Evolutionary conservation across 2,329 filamentous ascomycete genomes (phyloP), one percentile per base, ranked within the genome.

Genomic region (Onygenales sp.): DNA sequence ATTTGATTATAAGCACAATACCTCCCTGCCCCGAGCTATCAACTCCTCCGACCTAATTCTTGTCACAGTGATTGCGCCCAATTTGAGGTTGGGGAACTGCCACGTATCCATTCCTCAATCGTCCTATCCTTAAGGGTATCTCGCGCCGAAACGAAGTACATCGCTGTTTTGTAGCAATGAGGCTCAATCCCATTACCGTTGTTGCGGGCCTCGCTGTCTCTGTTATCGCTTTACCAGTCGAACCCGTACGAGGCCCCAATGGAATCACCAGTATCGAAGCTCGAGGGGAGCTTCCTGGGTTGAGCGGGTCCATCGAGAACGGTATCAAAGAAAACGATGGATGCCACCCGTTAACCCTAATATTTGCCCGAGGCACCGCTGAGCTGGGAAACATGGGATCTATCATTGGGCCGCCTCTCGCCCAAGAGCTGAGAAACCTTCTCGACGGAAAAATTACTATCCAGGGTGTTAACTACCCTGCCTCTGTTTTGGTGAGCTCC

Each of bases 341-440:
- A 60, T 75, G 72, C 63, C 66, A 72, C 47, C 65, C 66, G 2
- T 56, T 74, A 57, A 74, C 72, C 2, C 64, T 74, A 50, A 69
- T 74, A 51, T 75, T 72, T 52, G 72, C 72, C 13, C 71, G 72
- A 33, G 72, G 72, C 14, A 74, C 70, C 1, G 62, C 60, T 9
- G 73, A 75, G 56, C 32, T 59, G 3, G 72, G 72, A 2, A 75
- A 74, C 54, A 71, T 75, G 59, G 73, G 73, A 7, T 61, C 60
- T 0, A 62, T 73, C 7, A 61, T 72, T 33, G 73, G 72, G 1
- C 72, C 72, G 2, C 64, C 67, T 2, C 60, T 69, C 2, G 66
- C 63, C 0, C 55, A 51, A 2, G 53, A 62, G 17, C 52, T 69
- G 41, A 54, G 59, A 42, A 57, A 60, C 0, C 43, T 63, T 45